These are phyloP conservation scores for Cnidoscolus chayamansa DNA, from an alignment of 441 rosid species.

Conservation along the genomic window DNA sequence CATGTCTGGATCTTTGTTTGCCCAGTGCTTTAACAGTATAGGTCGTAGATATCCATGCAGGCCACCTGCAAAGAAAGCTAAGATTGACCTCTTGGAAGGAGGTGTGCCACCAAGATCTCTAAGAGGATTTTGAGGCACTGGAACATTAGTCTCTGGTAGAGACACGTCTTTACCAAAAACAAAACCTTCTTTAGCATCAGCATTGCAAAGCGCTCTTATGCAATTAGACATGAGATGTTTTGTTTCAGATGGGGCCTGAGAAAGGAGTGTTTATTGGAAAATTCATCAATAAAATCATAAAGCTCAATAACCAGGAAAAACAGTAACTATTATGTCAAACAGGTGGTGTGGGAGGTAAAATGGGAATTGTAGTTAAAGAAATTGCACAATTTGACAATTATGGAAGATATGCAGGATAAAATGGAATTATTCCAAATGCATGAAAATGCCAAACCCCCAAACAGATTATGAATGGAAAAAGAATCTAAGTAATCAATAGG, in stretches of 20 bases:
- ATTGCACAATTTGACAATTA: background rate
- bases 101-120: slow-evolving; percentile 68
- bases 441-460: slow-evolving; percentile 9
- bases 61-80: slow-evolving; percentile 82
- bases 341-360: background rate
- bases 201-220: slow-evolving; percentile 82
- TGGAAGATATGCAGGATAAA: background rate
- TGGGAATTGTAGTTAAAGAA: background rate
- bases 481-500: slow-evolving; percentile 10
- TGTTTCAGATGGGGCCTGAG: slow-evolving; percentile 80
- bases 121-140: slow-evolving; percentile 48
- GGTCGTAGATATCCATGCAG: slow-evolving; percentile 91
- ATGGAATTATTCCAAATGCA: slow-evolving; percentile 12
- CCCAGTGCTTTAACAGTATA: slow-evolving; percentile 65
- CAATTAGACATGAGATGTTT: slow-evolving; percentile 56
- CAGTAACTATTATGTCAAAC: background rate
- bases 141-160: slow-evolving; percentile 77
- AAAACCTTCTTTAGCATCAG: slow-evolving; percentile 80
- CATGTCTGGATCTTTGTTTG: slow-evolving; percentile 77
- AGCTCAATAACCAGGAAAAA: background rate
- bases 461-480: background rate
- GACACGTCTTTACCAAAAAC: slow-evolving; percentile 78
- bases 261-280: slow-evolving; percentile 17
- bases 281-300: background rate
- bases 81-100: slow-evolving; percentile 57